These are phyloP conservation scores for Cadophora gregata DNA, from an alignment of 2,329 filamentous ascomycete species.

Conservation along the genomic window DNA sequence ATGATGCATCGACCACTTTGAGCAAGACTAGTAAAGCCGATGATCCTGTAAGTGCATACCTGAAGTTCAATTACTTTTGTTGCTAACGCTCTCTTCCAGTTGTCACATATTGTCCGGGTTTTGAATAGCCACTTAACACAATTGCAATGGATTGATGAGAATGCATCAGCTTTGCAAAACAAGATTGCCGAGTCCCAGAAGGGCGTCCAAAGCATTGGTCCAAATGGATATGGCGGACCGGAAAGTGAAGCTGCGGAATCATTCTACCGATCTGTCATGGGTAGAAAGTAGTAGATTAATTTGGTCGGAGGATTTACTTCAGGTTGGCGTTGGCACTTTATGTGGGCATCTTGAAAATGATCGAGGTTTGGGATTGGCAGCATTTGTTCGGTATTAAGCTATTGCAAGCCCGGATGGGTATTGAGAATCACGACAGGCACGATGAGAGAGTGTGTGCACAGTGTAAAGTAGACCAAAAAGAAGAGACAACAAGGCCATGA, in stretches of 20 bases:
- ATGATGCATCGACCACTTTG: constrained; percentile 85
- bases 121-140: constrained; percentile 92
- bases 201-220: constrained; percentile 66
- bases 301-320: constrained; percentile 24
- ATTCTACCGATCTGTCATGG: constrained; percentile 90
- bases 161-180: constrained; percentile 78
- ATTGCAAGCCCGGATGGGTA: constrained; percentile 12
- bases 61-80: background rate
- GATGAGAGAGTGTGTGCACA: constrained; percentile 18
- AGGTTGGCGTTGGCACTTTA: constrained; percentile 38
- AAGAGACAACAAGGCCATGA: constrained; percentile 18
- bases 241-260: constrained; percentile 81
- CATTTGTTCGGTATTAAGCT: constrained; percentile 31
- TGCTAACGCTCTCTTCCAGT: constrained; percentile 53
- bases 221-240: constrained; percentile 59
- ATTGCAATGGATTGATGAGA: constrained; percentile 90
- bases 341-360: constrained; percentile 29
- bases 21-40: constrained; percentile 89
- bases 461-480: constrained; percentile 29
- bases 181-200: constrained; percentile 87
- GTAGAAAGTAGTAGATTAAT: constrained; percentile 63
- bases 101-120: constrained; percentile 94
- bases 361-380: constrained; percentile 30
- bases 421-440: constrained; percentile 23
- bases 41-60: constrained; percentile 71